A percentile compares a stretch with the other conserved stretches of the same genome.
Evolutionary conservation across 208 protist species (phyloP).

Genomic region (Leishmania mexicana): DNA sequence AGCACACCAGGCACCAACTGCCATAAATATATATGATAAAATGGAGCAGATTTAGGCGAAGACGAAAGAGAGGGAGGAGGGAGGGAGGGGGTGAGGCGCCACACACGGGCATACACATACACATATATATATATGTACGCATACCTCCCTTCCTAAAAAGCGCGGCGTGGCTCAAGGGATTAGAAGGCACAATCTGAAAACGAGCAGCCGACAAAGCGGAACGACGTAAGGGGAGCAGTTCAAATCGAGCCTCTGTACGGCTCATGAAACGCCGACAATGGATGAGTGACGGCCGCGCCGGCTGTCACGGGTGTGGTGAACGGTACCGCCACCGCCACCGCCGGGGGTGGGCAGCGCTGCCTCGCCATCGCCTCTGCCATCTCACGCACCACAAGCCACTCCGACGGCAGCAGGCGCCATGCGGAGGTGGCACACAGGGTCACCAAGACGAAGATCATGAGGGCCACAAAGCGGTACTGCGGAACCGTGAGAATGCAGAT

Average conservation of each 20-base stretch:
- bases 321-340: neutral
- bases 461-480: slow-evolving; percentile 26
- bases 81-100: neutral
- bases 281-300: neutral
- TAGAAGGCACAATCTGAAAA: neutral
- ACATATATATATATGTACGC: neutral
- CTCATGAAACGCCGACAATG: neutral
- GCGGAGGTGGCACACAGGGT: slow-evolving; percentile 20
- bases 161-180: neutral
- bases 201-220: neutral
- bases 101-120: too few species aligned
- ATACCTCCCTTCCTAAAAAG: neutral
- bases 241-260: slow-evolving; percentile 4
- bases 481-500: slow-evolving; percentile 21
- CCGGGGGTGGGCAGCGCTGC: slow-evolving; percentile 8
- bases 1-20: too few species aligned
- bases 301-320: neutral
- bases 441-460: slow-evolving; percentile 19
- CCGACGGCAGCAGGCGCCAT: slow-evolving; percentile 33
- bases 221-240: neutral
- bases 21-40: neutral
- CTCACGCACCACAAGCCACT: slow-evolving; percentile 15
- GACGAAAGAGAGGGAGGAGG: neutral
- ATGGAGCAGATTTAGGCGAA: neutral
- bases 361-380: slow-evolving; percentile 22